These are phyloP conservation scores for Colletotrichum simmondsii DNA, from an alignment of 2,329 filamentous ascomycete species.

Conservation along the genomic window DNA sequence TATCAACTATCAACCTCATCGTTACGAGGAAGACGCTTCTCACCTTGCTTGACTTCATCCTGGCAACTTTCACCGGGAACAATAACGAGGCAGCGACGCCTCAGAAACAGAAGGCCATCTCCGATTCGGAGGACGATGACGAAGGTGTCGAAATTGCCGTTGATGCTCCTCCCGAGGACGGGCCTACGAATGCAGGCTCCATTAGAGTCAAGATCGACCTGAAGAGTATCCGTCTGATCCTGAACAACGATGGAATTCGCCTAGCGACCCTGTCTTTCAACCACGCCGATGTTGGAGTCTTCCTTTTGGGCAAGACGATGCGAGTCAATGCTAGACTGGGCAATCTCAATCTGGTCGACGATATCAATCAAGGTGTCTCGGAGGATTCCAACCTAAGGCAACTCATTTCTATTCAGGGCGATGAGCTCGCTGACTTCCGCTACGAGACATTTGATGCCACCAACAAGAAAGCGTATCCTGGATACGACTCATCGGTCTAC, in stretches of 20 bases:
- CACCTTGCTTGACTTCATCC: conserved; percentile 92
- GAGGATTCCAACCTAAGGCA: conserved; percentile 84
- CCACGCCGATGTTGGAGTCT: conserved; percentile 90
- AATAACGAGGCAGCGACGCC: conserved; percentile 51
- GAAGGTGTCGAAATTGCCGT: conserved; percentile 42
- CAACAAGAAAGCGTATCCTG: conserved; percentile 80
- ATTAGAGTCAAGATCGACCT: conserved; percentile 94
- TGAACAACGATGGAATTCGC: conserved; percentile 97
- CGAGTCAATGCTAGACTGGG: conserved; percentile 87
- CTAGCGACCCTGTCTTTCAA: conserved; percentile 93
- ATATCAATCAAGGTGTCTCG: conserved; percentile 90
- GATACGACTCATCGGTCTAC: conserved; percentile 92
- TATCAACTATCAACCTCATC: conserved; percentile 96
- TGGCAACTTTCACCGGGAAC: conserved; percentile 85
- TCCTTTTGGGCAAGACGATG: conserved; percentile 88
- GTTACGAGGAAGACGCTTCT: conserved; percentile 93
- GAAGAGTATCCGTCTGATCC: conserved; percentile 90
- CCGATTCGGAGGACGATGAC: conserved; percentile 48
- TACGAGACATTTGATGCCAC: conserved; percentile 93
- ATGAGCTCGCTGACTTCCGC: conserved; percentile 95
- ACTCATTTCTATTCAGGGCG: conserved; percentile 92
- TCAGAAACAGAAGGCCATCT: conserved; percentile 48
- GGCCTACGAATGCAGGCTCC: conserved; percentile 67
- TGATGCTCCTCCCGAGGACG: conserved; percentile 19
- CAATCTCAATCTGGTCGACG: conserved; percentile 88